A percentile compares a stretch with the other conserved stretches of the same genome.
Conservation (phyloP, 2,329 filamentous ascomycete genomes). For the Pseudogymnoascus sp. region DNA sequence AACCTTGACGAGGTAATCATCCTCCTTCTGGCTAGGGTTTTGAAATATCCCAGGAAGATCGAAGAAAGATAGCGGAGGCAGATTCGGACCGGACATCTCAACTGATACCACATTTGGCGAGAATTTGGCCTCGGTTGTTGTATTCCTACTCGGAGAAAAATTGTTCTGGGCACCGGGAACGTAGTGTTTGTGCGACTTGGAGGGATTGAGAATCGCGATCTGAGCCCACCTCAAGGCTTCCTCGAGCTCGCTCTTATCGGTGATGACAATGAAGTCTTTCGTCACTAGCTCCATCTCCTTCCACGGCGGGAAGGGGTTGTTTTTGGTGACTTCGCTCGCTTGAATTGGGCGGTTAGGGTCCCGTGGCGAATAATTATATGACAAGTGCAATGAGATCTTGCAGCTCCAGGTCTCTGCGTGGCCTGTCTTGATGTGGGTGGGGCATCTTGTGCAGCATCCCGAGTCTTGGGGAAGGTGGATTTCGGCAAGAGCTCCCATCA, state of each 20-base stretch:
- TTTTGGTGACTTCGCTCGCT: slow-evolving; percentile 11
- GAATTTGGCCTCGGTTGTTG: slow-evolving; percentile 54
- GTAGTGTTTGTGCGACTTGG: slow-evolving; percentile 38
- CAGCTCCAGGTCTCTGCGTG: slow-evolving; percentile 56
- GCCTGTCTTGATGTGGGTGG: slow-evolving; percentile 60
- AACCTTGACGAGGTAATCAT: slow-evolving; percentile 61
- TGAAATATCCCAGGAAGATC: slow-evolving; percentile 79
- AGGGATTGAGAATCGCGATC: slow-evolving; percentile 64
- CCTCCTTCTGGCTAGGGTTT: slow-evolving; percentile 52
- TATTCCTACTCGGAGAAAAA: slow-evolving; percentile 31
- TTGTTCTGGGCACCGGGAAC: slow-evolving; percentile 25
- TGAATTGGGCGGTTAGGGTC: not conserved
- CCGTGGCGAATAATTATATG: slow-evolving; percentile 47
- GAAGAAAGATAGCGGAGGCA: slow-evolving; percentile 72
- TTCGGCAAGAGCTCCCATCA: slow-evolving; percentile 54
- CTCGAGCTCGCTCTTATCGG: slow-evolving; percentile 54
- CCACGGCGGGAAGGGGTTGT: slow-evolving; percentile 60
- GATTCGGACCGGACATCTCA: slow-evolving; percentile 60
- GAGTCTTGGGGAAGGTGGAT: slow-evolving; percentile 63
- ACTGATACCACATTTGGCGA: slow-evolving; percentile 75
- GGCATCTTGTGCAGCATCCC: slow-evolving; percentile 72
- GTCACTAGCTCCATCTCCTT: slow-evolving; percentile 32
- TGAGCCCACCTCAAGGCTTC: slow-evolving; percentile 66
- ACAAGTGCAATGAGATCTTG: slow-evolving; percentile 53
- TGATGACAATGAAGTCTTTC: slow-evolving; percentile 55